These are phyloP conservation scores for Pseudogymnoascus sp. DNA, from an alignment of 2,329 filamentous ascomycete species.

Conservation along the genomic window DNA sequence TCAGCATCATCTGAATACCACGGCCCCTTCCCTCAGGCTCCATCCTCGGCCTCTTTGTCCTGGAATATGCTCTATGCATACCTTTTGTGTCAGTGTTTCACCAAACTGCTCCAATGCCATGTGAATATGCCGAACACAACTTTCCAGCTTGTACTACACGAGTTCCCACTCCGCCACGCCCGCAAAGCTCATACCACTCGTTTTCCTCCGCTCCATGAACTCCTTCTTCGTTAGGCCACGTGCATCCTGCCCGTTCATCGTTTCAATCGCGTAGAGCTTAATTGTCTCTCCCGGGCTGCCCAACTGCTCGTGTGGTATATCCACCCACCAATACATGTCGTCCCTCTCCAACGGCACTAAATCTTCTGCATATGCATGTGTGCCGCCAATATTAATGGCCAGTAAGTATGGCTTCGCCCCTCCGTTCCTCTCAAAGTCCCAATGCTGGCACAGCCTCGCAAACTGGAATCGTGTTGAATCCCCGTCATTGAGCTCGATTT, in stretches of 20 bases:
- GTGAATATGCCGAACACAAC: neutral
- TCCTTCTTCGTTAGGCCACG: constrained; percentile 24
- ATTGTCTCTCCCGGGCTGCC: constrained; percentile 64
- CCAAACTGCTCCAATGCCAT: neutral
- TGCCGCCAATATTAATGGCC: constrained; percentile 58
- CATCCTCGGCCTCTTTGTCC: neutral
- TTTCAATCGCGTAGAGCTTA: constrained; percentile 54
- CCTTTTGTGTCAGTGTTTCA: neutral
- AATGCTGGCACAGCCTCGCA: constrained; percentile 72
- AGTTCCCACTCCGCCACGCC: constrained; percentile 27
- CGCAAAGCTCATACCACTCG: constrained; percentile 23
- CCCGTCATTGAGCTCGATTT: constrained; percentile 48
- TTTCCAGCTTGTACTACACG: constrained; percentile 14
- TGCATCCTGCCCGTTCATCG: constrained; percentile 31
- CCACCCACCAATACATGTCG: constrained; percentile 73
- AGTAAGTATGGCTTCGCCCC: constrained; percentile 60
- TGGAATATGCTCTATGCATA: neutral
- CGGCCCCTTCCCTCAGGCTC: neutral
- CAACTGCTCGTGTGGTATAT: constrained; percentile 59
- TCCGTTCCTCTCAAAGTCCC: constrained; percentile 64
- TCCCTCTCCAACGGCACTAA: constrained; percentile 68
- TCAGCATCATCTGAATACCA: neutral
- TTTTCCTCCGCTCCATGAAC: constrained; percentile 26
- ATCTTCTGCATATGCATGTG: constrained; percentile 52
- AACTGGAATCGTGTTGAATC: constrained; percentile 70